Evolutionary conservation across 2,329 filamentous ascomycete species (phyloP).

Genomic region (Xylaria sp.): DNA sequence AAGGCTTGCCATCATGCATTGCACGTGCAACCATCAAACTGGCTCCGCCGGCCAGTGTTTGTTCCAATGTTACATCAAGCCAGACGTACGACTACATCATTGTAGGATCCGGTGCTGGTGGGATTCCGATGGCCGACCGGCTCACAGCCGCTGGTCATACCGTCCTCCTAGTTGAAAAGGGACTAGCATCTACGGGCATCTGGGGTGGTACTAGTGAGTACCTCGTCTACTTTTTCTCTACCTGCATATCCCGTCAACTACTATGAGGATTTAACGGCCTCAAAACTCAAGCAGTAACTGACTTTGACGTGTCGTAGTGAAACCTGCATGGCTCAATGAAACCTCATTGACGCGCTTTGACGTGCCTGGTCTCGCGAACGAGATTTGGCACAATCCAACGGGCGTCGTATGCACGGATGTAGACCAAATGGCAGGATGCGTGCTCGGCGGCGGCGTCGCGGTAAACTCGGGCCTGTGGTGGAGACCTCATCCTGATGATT

Average conservation of each 20-base stretch:
- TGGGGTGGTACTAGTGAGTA: constrained; percentile 64
- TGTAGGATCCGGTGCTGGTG: constrained; percentile 69
- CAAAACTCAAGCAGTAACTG: background rate
- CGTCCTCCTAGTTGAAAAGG: constrained; percentile 72
- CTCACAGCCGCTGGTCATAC: constrained; percentile 73
- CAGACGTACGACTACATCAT: constrained; percentile 69
- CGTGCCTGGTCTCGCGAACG: constrained; percentile 76
- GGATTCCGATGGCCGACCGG: constrained; percentile 68
- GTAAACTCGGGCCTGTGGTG: constrained; percentile 77
- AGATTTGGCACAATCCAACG: constrained; percentile 73
- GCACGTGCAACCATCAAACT: constrained; percentile 41
- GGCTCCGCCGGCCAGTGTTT: constrained; percentile 40
- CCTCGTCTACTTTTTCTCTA: background rate
- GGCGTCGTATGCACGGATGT: constrained; percentile 75
- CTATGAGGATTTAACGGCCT: background rate
- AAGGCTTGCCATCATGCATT: constrained; percentile 40
- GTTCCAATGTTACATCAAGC: constrained; percentile 40
- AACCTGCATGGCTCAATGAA: constrained; percentile 63
- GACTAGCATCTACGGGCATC: constrained; percentile 70
- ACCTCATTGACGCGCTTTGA: constrained; percentile 77
- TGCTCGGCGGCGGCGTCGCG: constrained; percentile 74
- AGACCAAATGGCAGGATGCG: constrained; percentile 78
- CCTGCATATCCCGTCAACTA: background rate
- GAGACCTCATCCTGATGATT: constrained; percentile 71
- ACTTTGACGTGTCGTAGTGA: constrained; percentile 53